Conservation (phyloP, 1,284 basidiomycete species). For the Mycosarcoma mackinlayi region DNA sequence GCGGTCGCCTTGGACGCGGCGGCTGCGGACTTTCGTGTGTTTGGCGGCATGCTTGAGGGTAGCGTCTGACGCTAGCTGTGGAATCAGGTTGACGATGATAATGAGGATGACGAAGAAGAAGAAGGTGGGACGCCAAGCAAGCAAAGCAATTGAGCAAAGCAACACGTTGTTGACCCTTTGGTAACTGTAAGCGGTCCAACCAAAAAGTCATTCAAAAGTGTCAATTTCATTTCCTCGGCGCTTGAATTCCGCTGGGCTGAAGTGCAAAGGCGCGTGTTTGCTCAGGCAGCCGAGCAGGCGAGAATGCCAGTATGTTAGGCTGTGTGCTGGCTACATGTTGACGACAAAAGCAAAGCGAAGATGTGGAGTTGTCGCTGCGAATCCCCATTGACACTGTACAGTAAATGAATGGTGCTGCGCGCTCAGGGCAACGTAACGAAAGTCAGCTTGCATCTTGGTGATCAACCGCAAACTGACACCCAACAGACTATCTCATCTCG, state of each 20-base stretch:
- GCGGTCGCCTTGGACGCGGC: conserved; percentile 9
- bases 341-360: neutral
- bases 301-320: too few species aligned
- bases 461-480: conserved; percentile 14
- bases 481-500: neutral
- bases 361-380: conserved; percentile 23
- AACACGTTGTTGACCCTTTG: too few species aligned
- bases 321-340: neutral
- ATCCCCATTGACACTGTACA: too few species aligned
- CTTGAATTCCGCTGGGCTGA: conserved; percentile 2
- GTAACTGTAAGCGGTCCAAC: too few species aligned
- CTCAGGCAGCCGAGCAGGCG: too few species aligned
- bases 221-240: too few species aligned
- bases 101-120: neutral
- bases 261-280: neutral
- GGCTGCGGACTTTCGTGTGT: conserved; percentile 19
- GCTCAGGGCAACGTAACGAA: conserved; percentile 23
- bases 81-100: neutral
- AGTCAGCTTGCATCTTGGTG: too few species aligned
- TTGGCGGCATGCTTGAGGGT: conserved; percentile 15
- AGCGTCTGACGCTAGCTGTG: neutral
- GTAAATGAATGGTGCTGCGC: conserved; percentile 8
- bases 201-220: too few species aligned
- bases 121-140: neutral
- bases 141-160: too few species aligned